A percentile compares a stretch with the other conserved stretches of the same genome.
phyloP scores from a whole-genome alignment of 768 basidiomycete genomes.

The Lactarius trivialis region DNA sequence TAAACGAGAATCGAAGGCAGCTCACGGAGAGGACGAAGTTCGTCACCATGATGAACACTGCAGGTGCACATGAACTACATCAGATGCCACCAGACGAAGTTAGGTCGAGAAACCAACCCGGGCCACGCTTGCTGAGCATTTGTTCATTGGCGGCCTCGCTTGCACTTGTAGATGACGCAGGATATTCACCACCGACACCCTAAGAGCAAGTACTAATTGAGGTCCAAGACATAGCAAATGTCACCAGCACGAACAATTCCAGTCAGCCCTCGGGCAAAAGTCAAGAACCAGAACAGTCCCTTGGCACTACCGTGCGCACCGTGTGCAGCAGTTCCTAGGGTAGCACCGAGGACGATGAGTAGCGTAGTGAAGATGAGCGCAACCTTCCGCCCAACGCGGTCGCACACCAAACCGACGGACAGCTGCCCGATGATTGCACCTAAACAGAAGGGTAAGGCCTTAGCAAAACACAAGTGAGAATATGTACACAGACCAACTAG shows the following conservation, averaged over 20 bases:
- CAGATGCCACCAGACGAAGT: not conserved
- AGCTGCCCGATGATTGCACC: slow-evolving; percentile 60
- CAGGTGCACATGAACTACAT: not conserved
- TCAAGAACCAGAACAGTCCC: slow-evolving; percentile 72
- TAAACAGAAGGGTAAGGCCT: slow-evolving; percentile 24
- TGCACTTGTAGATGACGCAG: slow-evolving; percentile 62
- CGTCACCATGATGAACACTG: slow-evolving; percentile 70
- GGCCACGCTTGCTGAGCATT: slow-evolving; percentile 51
- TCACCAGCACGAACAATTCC: slow-evolving; percentile 43
- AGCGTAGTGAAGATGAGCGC: slow-evolving; percentile 64
- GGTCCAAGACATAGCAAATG: not conserved
- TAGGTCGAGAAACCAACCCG: slow-evolving; percentile 34
- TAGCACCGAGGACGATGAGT: slow-evolving; percentile 64
- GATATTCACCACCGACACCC: slow-evolving; percentile 77
- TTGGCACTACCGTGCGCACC: slow-evolving; percentile 47
- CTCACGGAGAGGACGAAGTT: slow-evolving; percentile 61
- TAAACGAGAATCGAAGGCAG: not conserved
- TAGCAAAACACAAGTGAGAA: not conserved
- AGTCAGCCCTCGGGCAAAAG: slow-evolving; percentile 63
- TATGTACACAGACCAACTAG: slow-evolving; percentile 47
- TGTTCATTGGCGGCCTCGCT: slow-evolving; percentile 71
- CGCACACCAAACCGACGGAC: slow-evolving; percentile 61
- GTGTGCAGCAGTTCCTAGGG: slow-evolving; percentile 60
- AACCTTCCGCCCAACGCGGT: slow-evolving; percentile 68
- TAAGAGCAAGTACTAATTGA: slow-evolving; percentile 25